Percentiles rank a stretch among this genome's conserved stretches.
Conservation (phyloP, 768 basidiomycete genomes). For the Suillus decipiens region DNA sequence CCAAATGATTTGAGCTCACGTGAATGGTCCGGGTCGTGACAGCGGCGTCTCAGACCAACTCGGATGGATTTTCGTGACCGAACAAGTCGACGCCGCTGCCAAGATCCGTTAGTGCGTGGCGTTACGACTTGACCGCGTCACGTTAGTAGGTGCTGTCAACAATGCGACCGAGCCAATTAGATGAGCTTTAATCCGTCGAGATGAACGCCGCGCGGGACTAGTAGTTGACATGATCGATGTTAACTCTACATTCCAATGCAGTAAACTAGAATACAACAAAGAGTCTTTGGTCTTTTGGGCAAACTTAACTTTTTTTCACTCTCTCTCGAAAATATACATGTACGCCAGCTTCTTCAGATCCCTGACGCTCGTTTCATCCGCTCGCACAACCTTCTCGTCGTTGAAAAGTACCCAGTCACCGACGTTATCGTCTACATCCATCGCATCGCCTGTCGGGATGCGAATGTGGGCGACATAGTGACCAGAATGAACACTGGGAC, state of each 20-base stretch:
- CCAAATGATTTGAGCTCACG: not conserved
- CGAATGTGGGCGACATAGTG: slow-evolving; percentile 89
- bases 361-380: slow-evolving; percentile 79
- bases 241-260: slow-evolving; percentile 3
- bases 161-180: not conserved
- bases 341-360: slow-evolving; percentile 86
- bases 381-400: slow-evolving; percentile 94
- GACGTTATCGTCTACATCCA: slow-evolving; percentile 37
- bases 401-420: slow-evolving; percentile 88
- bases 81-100: not conserved
- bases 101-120: not conserved
- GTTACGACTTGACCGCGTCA: no score
- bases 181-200: not conserved
- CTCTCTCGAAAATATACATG: slow-evolving; percentile 85
- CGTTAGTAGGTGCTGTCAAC: not conserved
- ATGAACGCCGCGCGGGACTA: not conserved
- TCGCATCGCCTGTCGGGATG: slow-evolving; percentile 21
- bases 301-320: slow-evolving; percentile 6
- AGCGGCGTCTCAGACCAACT: not conserved
- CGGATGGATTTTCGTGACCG: not conserved
- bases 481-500: slow-evolving; percentile 91
- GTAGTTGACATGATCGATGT: not conserved
- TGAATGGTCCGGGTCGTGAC: not conserved
- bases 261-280: slow-evolving; percentile 2
- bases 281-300: not conserved